A percentile compares a stretch with the other conserved stretches of the same genome.
Conservation (phyloP, 345 rosid genomes). For the Clarkia xantiana region DNA sequence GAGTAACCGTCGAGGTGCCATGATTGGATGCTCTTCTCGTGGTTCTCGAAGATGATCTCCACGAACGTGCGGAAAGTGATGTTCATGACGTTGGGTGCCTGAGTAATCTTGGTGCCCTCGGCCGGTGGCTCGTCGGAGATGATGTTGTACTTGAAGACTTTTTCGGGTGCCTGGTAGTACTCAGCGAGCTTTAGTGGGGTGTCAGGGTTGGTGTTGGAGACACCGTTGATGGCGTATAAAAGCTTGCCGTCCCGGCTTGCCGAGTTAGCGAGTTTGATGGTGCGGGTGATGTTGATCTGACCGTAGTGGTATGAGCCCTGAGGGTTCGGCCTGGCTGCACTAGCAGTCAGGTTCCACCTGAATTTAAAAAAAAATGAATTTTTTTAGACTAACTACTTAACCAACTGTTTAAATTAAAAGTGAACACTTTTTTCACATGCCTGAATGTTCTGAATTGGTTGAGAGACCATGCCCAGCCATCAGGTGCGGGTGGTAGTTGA, state of each 20-base stretch:
- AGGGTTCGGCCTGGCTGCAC: conserved; percentile 38
- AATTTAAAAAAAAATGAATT: too few relatives aligned
- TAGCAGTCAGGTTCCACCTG: conserved; percentile 31
- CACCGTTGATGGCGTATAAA: conserved; percentile 12
- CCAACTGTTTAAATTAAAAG: too few relatives aligned
- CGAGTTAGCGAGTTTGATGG: conserved; percentile 11
- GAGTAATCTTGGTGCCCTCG: not conserved
- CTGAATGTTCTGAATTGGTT: conserved; percentile 1
- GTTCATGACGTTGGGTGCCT: conserved; percentile 9
- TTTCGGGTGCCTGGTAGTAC: conserved; percentile 6
- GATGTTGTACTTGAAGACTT: conserved; percentile 12
- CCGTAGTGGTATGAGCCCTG: conserved; percentile 40
- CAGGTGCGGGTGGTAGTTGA: not conserved
- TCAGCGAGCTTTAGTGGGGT: conserved; percentile 15
- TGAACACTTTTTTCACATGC: too few relatives aligned
- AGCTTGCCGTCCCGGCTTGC: conserved; percentile 8
- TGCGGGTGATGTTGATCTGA: conserved; percentile 17
- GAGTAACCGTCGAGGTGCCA: conserved; percentile 16
- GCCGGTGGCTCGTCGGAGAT: conserved; percentile 8
- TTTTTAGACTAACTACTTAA: too few relatives aligned
- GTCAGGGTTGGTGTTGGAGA: conserved; percentile 10
- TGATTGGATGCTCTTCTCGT: conserved; percentile 16
- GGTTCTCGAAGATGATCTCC: conserved; percentile 18
- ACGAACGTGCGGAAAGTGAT: conserved; percentile 12
- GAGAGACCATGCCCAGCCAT: not conserved